Evolutionary conservation across 768 basidiomycete genomes (phyloP).

Genomic region (Mycena vulgaris): DNA sequence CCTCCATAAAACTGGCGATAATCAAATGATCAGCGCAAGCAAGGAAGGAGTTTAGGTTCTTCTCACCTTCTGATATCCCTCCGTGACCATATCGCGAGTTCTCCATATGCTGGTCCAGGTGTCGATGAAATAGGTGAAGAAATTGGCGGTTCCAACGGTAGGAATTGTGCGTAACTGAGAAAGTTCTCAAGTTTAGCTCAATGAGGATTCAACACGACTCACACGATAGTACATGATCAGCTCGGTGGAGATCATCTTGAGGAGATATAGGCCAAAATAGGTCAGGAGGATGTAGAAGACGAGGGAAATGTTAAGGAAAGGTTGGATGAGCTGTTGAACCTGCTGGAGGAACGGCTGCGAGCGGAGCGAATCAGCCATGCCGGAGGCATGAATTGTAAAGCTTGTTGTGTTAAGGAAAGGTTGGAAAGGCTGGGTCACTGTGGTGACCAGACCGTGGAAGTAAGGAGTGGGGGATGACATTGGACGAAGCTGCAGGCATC

Average conservation of each 20-base stretch:
- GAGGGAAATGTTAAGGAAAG: conserved; percentile 12
- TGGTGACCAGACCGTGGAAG: conserved; percentile 3
- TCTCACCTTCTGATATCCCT: conserved; percentile 12
- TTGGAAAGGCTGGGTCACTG: conserved; percentile 7
- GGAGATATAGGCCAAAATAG: too few relatives aligned
- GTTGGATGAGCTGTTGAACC: conserved; percentile 1
- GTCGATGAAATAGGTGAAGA: conserved; percentile 18
- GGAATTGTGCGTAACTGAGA: conserved; percentile 6
- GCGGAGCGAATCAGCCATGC: conserved; percentile 11
- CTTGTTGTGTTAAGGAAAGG: conserved; percentile 7
- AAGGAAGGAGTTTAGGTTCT: background rate
- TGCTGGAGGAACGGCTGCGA: conserved; percentile 11
- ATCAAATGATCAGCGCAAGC: background rate
- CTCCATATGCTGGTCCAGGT: conserved; percentile 18
- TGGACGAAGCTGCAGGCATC: conserved; percentile 10
- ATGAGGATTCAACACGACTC: background rate
- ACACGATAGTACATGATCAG: too few relatives aligned
- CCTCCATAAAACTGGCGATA: conserved; percentile 3
- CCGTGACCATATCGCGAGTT: conserved; percentile 12
- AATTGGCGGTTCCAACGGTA: conserved; percentile 16
- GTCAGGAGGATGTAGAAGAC: too few relatives aligned
- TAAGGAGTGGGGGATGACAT: conserved; percentile 6
- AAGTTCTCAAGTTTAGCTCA: background rate
- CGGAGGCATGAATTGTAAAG: conserved; percentile 3
- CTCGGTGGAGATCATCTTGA: too few relatives aligned